Conservation (phyloP, 2,329 filamentous ascomycete species). For the Trichoderma asperellum region DNA sequence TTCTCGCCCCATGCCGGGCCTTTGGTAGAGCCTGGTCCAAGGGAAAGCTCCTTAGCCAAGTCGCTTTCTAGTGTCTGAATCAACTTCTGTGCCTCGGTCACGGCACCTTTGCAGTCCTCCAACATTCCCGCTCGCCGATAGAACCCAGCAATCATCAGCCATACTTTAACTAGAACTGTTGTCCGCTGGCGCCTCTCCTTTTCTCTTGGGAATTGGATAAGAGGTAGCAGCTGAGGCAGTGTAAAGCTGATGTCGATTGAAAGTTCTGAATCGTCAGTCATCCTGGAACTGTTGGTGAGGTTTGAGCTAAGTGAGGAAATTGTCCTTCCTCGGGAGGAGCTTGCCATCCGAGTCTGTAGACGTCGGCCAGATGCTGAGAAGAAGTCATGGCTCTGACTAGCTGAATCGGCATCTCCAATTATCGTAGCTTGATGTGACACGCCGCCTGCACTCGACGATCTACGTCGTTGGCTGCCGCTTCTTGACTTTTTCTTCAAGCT, state of each 20-base stretch:
- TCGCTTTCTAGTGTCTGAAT: conserved; percentile 72
- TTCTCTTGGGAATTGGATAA: conserved; percentile 59
- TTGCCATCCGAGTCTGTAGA: conserved; percentile 44
- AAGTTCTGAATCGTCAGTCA: conserved; percentile 47
- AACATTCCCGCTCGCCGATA: conserved; percentile 81
- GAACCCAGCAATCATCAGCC: conserved; percentile 86
- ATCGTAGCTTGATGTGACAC: conserved; percentile 47
- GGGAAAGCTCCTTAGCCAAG: conserved; percentile 63
- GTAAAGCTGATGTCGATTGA: conserved; percentile 49
- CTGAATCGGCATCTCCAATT: conserved; percentile 56
- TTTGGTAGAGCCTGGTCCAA: conserved; percentile 64
- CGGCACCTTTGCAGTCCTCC: conserved; percentile 78
- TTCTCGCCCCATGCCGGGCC: conserved; percentile 75
- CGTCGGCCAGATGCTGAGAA: conserved; percentile 50
- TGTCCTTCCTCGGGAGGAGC: conserved; percentile 49
- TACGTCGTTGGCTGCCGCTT: conserved; percentile 52
- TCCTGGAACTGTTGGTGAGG: conserved; percentile 47
- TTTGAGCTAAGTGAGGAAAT: conserved; percentile 53
- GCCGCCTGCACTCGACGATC: conserved; percentile 50
- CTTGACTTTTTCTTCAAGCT: conserved; percentile 59
- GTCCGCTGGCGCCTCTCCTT: conserved; percentile 55
- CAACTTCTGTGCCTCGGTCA: conserved; percentile 79
- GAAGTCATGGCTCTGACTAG: conserved; percentile 47
- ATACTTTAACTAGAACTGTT: conserved; percentile 72
- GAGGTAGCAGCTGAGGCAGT: conserved; percentile 53